phyloP scores from a whole-genome alignment of 2,329 filamentous ascomycete species.

The Rutstroemia sp. region DNA sequence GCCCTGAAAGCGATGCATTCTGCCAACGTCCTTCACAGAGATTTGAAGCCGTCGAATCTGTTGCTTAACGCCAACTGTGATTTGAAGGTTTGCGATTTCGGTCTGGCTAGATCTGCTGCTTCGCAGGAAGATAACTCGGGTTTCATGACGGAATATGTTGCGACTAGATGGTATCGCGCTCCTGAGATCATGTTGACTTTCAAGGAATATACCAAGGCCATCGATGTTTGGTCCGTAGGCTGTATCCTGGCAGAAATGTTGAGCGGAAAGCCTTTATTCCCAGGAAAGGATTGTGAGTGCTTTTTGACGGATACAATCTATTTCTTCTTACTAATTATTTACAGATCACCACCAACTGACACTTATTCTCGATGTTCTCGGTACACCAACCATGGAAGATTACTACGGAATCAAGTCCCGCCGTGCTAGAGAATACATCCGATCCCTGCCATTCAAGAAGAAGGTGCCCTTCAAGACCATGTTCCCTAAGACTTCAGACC shows the following conservation, averaged over 20 bases:
- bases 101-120: slow-evolving; percentile 87
- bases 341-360: slow-evolving; percentile 96
- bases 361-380: slow-evolving; percentile 91
- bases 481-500: slow-evolving; percentile 98
- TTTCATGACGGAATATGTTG: slow-evolving; percentile 99
- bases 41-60: slow-evolving; percentile 95
- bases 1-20: slow-evolving; percentile 99
- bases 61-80: slow-evolving; percentile 98
- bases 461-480: slow-evolving; percentile 96
- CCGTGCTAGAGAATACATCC: slow-evolving; percentile 94
- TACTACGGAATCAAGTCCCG: slow-evolving; percentile 99
- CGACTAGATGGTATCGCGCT: slow-evolving; percentile 96
- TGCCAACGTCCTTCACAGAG: slow-evolving; percentile 93
- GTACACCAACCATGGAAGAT: slow-evolving; percentile 98
- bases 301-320: neutral
- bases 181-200: slow-evolving; percentile 99
- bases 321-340: slow-evolving; percentile 2
- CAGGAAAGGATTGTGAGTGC: slow-evolving; percentile 89
- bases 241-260: slow-evolving; percentile 99
- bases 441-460: slow-evolving; percentile 97
- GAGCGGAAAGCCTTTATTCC: slow-evolving; percentile 95
- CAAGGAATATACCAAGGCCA: slow-evolving; percentile 99
- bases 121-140: slow-evolving; percentile 99
- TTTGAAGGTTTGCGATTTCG: slow-evolving; percentile 98
- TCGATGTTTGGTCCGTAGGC: slow-evolving; percentile 98